Evolutionary conservation across 192 early-diverging fungal genomes (phyloP), one percentile per base, ranked within the genome.

Genomic region (Coemansia biformis): DNA sequence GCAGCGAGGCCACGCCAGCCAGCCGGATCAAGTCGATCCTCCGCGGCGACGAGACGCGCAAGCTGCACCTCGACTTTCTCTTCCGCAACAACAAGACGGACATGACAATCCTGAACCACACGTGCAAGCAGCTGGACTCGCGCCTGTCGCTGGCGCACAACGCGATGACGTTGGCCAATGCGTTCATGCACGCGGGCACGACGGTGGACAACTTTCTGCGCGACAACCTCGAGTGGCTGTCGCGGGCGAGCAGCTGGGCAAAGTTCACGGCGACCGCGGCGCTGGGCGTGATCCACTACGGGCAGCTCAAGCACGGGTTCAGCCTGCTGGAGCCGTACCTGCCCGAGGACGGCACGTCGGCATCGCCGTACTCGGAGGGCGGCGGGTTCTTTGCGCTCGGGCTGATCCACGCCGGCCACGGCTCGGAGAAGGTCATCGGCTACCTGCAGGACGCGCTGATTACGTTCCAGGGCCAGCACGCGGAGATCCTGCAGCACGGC

Each of bases 201-300:
- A 96, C 95, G 2, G 88, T 89, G 46, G 96, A 99, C 59, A 92
- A 91, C 58, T 99, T 99, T 60, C 78, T 99, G 70, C 80, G 96
- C 38, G 87, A 95, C 47, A 97, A 93, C 66, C 75, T 98, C 35
- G 94, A 99, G 56, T 99, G 96, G 96, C 81, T 99, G 31, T 83
- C 87, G 38, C 83, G 94, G 44, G 92, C 94, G 33, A 96, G 86
- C 26, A 96, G 96, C 79, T 99, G 96, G 96, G 86, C 93, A 19
- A 99, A 99, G 75, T 99, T 99, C 68, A 88, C 90, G 44, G 96
- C 95, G 2, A 98, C 95, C 3, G 96, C 96, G 11, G 89, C 92
- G 12, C 66, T 99, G 34, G 96, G 96, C 46, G 93, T 98, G 10
- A 96, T 99, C 54, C 96, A 99, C 75, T 90, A 88, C 76, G 95